Evolutionary conservation across 1,284 basidiomycete species (phyloP).

Genomic region (Trametes polyzona): DNA sequence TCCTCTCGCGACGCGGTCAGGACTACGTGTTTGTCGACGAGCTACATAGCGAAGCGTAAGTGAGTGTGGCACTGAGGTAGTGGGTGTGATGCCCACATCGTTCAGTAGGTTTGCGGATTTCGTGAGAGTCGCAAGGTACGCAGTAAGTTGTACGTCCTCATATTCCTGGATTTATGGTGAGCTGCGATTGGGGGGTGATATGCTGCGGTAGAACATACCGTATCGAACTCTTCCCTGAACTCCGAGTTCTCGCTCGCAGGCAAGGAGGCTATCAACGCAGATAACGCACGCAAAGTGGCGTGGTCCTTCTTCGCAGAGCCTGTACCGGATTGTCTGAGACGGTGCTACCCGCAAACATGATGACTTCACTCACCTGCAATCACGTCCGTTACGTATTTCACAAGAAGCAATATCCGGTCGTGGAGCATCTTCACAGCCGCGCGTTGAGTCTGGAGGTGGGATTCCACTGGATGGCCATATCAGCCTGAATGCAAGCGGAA

Average conservation of each 20-base stretch:
- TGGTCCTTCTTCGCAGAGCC: conserved; percentile 67
- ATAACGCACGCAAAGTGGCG: conserved; percentile 80
- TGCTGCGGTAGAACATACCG: conserved; percentile 50
- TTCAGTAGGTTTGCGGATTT: conserved; percentile 87
- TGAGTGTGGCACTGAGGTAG: neutral
- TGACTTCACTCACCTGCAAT: conserved; percentile 61
- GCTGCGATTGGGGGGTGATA: neutral
- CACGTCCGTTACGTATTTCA: conserved; percentile 80
- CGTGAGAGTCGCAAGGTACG: conserved; percentile 86
- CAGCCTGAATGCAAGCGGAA: neutral
- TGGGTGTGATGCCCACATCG: conserved; percentile 68
- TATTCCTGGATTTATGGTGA: conserved; percentile 72
- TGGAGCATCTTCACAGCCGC: conserved; percentile 96
- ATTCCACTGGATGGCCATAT: conserved; percentile 66
- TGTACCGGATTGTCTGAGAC: neutral
- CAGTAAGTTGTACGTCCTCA: conserved; percentile 92
- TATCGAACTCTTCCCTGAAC: conserved; percentile 86
- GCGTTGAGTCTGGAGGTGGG: conserved; percentile 88
- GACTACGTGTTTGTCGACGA: conserved; percentile 43
- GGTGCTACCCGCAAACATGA: neutral
- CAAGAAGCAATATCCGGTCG: conserved; percentile 83
- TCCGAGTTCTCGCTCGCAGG: conserved; percentile 81
- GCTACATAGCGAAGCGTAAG: conserved; percentile 24
- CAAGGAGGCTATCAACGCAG: conserved; percentile 84
- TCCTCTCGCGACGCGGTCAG: conserved; percentile 39